Evolutionary conservation across 208 protist genomes (phyloP).

Genomic region (Angomonas deanei): DNA sequence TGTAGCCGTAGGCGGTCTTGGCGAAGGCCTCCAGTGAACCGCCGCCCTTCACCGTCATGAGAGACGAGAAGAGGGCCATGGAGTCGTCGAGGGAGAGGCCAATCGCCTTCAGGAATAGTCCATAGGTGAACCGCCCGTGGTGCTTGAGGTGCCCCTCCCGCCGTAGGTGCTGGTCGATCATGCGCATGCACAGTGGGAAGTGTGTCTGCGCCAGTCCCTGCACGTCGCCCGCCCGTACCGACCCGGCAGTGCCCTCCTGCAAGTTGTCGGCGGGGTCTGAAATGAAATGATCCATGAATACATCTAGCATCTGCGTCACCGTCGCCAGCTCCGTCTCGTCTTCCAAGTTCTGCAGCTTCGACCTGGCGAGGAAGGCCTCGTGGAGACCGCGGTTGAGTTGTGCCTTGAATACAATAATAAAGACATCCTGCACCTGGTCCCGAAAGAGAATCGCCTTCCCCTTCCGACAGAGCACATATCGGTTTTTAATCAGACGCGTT

Average conservation of each 20-base stretch:
- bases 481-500: constrained; percentile 69
- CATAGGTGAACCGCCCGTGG: constrained; percentile 86
- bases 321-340: constrained; percentile 54
- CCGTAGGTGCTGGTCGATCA: constrained; percentile 75
- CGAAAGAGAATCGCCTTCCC: constrained; percentile 72
- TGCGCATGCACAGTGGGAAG: constrained; percentile 90
- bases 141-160: constrained; percentile 86
- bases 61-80: constrained; percentile 72
- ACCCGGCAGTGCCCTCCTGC: constrained; percentile 44
- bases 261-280: constrained; percentile 47
- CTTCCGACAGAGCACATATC: constrained; percentile 56
- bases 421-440: constrained; percentile 81
- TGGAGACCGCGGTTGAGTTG: constrained; percentile 68
- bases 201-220: constrained; percentile 72
- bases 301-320: constrained; percentile 82
- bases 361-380: constrained; percentile 63
- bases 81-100: constrained; percentile 83
- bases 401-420: constrained; percentile 68
- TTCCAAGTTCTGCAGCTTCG: constrained; percentile 48
- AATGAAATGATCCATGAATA: constrained; percentile 80
- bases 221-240: constrained; percentile 70
- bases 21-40: constrained; percentile 66
- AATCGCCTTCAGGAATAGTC: constrained; percentile 88
- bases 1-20: constrained; percentile 89
- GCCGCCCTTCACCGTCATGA: constrained; percentile 82